Conservation (phyloP, 2,329 filamentous ascomycete species). For the Tricladium varicosporioides region DNA sequence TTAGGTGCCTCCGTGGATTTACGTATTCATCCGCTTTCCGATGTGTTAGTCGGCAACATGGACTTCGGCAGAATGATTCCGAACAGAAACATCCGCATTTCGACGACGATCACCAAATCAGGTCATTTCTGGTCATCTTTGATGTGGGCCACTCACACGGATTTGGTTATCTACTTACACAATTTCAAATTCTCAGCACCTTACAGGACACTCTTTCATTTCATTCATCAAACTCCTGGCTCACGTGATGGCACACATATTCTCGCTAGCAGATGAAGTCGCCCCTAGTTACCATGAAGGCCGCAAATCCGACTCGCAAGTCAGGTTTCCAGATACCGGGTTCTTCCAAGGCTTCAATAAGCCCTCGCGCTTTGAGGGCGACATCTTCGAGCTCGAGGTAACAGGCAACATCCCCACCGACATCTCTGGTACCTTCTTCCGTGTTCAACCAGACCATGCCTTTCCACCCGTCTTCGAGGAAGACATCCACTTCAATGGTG, state of each 20-base stretch:
- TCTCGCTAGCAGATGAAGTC: constrained; percentile 14
- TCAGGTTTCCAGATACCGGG: constrained; percentile 19
- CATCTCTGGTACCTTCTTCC: constrained; percentile 44
- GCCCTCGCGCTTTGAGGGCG: constrained; percentile 39
- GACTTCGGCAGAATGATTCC: too few relatives aligned
- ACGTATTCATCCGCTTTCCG: too few relatives aligned
- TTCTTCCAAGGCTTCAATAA: constrained; percentile 41
- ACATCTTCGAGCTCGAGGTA: constrained; percentile 39
- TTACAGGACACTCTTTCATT: too few relatives aligned
- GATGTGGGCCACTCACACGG: too few relatives aligned
- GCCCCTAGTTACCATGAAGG: constrained; percentile 19
- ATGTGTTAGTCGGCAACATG: too few relatives aligned
- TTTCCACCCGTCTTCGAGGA: constrained; percentile 55
- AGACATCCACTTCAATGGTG: constrained; percentile 41
- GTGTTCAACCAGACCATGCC: constrained; percentile 44
- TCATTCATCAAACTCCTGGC: not conserved
- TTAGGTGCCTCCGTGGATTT: too few relatives aligned
- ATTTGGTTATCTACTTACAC: too few relatives aligned
- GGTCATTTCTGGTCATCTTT: too few relatives aligned
- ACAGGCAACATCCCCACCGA: constrained; percentile 40
- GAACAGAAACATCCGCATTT: too few relatives aligned
- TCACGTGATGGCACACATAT: constrained; percentile 24
- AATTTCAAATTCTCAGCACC: too few relatives aligned
- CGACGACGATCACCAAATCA: too few relatives aligned
- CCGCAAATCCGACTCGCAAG: constrained; percentile 16